Percentiles rank a stretch among this genome's conserved stretches.
These are phyloP conservation scores for Trichomonascaceae sp. DNA, from an alignment of 1,139 yeast genomes.

Conservation along the genomic window DNA sequence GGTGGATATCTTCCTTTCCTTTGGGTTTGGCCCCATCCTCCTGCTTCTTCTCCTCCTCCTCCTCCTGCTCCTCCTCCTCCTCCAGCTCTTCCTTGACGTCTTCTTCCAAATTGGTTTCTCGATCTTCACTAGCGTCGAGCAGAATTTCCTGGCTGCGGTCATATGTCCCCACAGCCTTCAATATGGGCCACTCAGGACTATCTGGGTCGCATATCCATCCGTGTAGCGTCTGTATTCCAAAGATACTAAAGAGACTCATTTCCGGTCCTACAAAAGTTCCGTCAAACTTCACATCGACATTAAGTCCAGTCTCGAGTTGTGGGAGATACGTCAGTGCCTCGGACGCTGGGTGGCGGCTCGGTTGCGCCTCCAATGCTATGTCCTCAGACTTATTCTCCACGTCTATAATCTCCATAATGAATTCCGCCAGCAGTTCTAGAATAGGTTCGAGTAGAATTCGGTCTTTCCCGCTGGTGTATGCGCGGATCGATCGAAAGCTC, in stretches of 20 bases:
- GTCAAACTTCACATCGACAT: constrained; percentile 58
- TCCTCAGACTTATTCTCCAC: constrained; percentile 12
- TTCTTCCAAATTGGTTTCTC: constrained; percentile 1
- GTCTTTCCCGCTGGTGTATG: constrained; percentile 14
- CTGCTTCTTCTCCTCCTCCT: constrained; percentile 5
- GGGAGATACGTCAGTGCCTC: constrained; percentile 43
- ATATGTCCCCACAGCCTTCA: constrained; percentile 29
- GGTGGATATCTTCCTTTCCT: background rate
- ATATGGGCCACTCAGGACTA: constrained; percentile 21
- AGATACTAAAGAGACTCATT: constrained; percentile 33
- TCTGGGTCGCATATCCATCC: constrained; percentile 36
- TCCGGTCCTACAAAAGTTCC: constrained; percentile 46
- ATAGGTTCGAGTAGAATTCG: constrained; percentile 17
- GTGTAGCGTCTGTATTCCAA: constrained; percentile 35
- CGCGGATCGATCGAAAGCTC: constrained; percentile 5
- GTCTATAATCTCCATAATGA: constrained; percentile 6
- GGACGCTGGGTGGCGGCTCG: too few relatives aligned
- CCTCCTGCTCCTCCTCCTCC: constrained; percentile 6
- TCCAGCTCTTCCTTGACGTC: constrained; percentile 8
- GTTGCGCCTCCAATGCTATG: too few relatives aligned
- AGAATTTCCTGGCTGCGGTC: constrained; percentile 34
- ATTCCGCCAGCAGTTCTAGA: constrained; percentile 21
- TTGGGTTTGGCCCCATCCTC: background rate
- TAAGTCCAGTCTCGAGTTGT: constrained; percentile 54
- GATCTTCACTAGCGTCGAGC: constrained; percentile 5